Evolutionary conservation across 768 basidiomycete genomes (phyloP), one percentile per base, ranked within the genome.

Genomic region (Naganishia vaughanmartiniae): DNA sequence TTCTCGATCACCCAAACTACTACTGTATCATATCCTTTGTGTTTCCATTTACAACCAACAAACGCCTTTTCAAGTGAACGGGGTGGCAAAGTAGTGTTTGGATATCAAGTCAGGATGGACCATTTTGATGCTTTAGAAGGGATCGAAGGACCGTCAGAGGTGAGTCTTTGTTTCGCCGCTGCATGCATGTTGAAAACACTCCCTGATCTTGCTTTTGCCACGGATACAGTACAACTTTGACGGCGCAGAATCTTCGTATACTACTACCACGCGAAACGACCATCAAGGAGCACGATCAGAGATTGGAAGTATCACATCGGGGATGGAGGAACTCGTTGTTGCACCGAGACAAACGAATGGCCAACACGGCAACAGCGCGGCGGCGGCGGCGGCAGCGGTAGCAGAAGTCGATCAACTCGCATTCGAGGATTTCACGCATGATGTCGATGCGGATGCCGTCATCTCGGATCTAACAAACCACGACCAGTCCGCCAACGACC

Each of bases 371-470:
- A 55, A 55, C 26, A n/a, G n/a, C n/a, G n/a, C n/a, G n/a, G 28
- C 54, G 7, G 60, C 60, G 1, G 60, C 28, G 2, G 60, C 42
- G 3, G 60, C 36, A 24, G 67, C 31, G 2, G n/a, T 31, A 10
- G 67, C 34, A 39, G 67, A 69, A 12, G 67, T 42, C 30, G 68
- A 60, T 19, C 21, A 36, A 14, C 17, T 69, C n/a, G 56, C 51
- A 9, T 69, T 60, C 34, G 68, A 69, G 3, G 68, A 60, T 24
- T 58, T 69, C 31, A 42, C 30, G 42, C 42, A 4, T 42, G 48
- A 51, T 12, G 48, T 51, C 4, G 48, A 39, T 21, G 67, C 24
- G 6, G 67, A 69, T n/a, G 56, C 58, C 11, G 68, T 58, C 46
- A 69, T 58, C 28, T 45, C 39, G 17, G 46, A 69, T 28, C 39